A percentile compares a stretch with the other conserved stretches of the same genome.
Conservation (phyloP, 495 filamentous ascomycete genomes). For the Aspergillus baeticus region DNA sequence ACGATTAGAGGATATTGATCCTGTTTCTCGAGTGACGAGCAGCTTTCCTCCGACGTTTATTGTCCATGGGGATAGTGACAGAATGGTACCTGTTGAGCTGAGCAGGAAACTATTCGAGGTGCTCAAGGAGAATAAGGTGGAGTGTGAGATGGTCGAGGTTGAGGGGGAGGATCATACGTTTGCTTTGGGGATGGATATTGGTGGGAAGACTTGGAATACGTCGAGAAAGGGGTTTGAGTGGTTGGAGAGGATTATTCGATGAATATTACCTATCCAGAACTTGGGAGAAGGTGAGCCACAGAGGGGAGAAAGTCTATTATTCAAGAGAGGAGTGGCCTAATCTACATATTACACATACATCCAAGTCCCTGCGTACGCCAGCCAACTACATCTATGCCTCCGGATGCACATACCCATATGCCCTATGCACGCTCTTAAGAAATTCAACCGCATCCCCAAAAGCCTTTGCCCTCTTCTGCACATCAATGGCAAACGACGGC, state of each 20-base stretch:
- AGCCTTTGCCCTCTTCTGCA: neutral
- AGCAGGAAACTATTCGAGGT: conserved; percentile 23
- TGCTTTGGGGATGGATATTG: conserved; percentile 34
- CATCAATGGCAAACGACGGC: conserved; percentile 1
- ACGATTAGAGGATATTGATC: conserved; percentile 24
- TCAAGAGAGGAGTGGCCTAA: too few species aligned
- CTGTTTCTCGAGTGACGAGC: conserved; percentile 16
- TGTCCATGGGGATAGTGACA: conserved; percentile 29
- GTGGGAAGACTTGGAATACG: conserved; percentile 33
- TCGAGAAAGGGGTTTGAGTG: conserved; percentile 39
- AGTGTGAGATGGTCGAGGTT: conserved; percentile 35
- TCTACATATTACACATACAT: too few species aligned
- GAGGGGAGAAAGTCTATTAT: too few species aligned
- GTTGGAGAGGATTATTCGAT: conserved; percentile 27
- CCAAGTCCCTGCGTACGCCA: too few species aligned
- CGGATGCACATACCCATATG: neutral
- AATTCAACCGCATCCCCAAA: neutral
- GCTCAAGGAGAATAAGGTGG: conserved; percentile 22
- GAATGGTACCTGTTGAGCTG: conserved; percentile 28
- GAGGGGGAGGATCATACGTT: conserved; percentile 38
- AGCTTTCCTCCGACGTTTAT: conserved; percentile 34
- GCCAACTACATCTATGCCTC: neutral
- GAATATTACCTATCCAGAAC: neutral
- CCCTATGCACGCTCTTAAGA: neutral
- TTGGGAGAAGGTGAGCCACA: neutral